Percentiles rank a stretch among this genome's conserved stretches.
phyloP scores from a whole-genome alignment of 345 rosid species.

The Brassica nigra region DNA sequence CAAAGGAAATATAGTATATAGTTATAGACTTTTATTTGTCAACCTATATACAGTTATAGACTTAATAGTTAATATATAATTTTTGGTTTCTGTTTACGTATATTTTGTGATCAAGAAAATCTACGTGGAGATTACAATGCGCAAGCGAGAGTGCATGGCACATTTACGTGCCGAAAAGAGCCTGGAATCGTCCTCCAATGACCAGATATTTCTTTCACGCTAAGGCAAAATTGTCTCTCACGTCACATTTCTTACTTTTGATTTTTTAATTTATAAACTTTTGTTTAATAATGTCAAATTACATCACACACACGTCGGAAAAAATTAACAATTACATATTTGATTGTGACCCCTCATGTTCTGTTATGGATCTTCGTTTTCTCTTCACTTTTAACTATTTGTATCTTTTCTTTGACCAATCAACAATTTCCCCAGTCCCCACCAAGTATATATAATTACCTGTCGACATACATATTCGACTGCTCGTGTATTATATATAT shows the following conservation, averaged over 20 bases:
- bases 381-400: not conserved
- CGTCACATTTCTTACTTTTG: constrained; percentile 18
- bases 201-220: constrained; percentile 32
- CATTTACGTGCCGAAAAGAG: constrained; percentile 13
- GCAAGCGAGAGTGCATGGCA: not conserved
- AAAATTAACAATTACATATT: constrained; percentile 6
- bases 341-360: constrained; percentile 8
- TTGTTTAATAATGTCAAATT: constrained; percentile 6
- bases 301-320: constrained; percentile 28
- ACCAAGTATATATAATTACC: not conserved
- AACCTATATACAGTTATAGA: not conserved
- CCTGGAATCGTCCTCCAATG: constrained; percentile 18
- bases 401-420: constrained; percentile 35
- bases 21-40: not conserved
- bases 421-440: not conserved
- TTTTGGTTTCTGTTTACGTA: not conserved
- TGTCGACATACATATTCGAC: constrained; percentile 13
- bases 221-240: constrained; percentile 30
- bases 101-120: not conserved
- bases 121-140: not conserved
- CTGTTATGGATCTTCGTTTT: not conserved
- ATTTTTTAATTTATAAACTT: not conserved
- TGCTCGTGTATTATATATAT: constrained; percentile 15
- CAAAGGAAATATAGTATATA: not conserved
- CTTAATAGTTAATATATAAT: no score